Percentiles rank a stretch among this genome's conserved stretches.
Evolutionary conservation across 495 filamentous ascomycete species (phyloP).

Genomic region (Neurospora sp.): DNA sequence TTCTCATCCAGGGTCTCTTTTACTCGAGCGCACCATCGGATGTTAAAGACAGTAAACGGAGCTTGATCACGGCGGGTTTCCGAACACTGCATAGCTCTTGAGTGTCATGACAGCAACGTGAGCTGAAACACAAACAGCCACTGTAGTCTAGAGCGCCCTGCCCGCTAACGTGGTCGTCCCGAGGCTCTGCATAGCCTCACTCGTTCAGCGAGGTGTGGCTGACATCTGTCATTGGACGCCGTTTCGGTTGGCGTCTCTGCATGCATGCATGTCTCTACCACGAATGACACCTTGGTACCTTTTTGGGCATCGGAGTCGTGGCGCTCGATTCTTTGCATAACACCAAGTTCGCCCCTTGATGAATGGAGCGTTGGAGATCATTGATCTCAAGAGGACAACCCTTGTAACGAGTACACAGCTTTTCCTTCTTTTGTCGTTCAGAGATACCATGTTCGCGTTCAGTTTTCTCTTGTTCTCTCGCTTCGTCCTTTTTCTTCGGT

Average conservation of each 20-base stretch:
- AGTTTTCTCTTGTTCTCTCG: neutral
- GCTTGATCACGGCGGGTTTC: conserved; percentile 67
- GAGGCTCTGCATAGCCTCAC: neutral
- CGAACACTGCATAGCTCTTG: conserved; percentile 53
- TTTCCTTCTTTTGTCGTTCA: neutral
- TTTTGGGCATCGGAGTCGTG: neutral
- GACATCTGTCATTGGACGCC: neutral
- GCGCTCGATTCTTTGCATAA: neutral
- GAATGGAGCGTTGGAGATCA: neutral
- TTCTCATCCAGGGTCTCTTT: conserved; percentile 55
- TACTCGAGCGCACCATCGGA: conserved; percentile 90
- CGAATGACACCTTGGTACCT: neutral
- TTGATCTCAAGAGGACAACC: neutral
- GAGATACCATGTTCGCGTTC: neutral
- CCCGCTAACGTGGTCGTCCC: neutral
- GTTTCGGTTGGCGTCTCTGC: neutral
- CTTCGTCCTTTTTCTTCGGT: conserved; percentile 1
- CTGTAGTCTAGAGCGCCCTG: neutral
- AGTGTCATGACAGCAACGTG: conserved; percentile 4
- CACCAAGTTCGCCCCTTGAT: neutral
- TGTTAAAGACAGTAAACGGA: conserved; percentile 49
- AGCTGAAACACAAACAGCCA: neutral
- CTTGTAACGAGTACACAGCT: neutral
- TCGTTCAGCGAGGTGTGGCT: neutral
- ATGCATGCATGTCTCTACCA: neutral